A percentile compares a stretch with the other conserved stretches of the same genome.
These are phyloP conservation scores for Neofusicoccum cordaticola DNA, from an alignment of 2,329 filamentous ascomycete genomes.

Conservation along the genomic window DNA sequence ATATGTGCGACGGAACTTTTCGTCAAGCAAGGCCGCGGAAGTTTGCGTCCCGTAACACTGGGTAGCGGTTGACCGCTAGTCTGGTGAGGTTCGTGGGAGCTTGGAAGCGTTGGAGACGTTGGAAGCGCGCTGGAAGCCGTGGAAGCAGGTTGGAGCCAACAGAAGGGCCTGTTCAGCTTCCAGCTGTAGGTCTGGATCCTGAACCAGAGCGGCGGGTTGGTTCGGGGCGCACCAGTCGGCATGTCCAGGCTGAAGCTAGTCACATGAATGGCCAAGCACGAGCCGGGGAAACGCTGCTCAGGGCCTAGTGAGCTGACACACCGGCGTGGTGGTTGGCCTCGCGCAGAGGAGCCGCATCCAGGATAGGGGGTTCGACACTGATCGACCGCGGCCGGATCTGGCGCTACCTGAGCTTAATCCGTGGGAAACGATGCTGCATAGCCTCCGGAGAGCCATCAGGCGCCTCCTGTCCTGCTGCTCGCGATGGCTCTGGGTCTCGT, in stretches of 20 bases:
- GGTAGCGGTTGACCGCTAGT: background rate
- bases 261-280: background rate
- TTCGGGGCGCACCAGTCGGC: background rate
- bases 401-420: background rate
- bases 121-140: background rate
- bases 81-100: background rate
- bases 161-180: too few relatives aligned
- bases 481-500: background rate
- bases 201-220: background rate
- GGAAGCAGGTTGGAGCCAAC: background rate
- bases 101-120: background rate
- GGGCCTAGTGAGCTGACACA: background rate
- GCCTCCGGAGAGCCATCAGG: too few relatives aligned
- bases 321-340: background rate
- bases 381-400: background rate
- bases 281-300: background rate
- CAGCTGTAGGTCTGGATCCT: background rate
- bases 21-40: background rate
- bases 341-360: conserved; percentile 3
- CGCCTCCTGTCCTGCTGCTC: background rate
- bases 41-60: background rate
- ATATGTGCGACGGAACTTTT: background rate
- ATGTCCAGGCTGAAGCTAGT: too few relatives aligned
- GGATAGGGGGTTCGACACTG: background rate
- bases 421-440: background rate